Conservation (phyloP, 768 basidiomycete species). For the Calocera viscosa region DNA sequence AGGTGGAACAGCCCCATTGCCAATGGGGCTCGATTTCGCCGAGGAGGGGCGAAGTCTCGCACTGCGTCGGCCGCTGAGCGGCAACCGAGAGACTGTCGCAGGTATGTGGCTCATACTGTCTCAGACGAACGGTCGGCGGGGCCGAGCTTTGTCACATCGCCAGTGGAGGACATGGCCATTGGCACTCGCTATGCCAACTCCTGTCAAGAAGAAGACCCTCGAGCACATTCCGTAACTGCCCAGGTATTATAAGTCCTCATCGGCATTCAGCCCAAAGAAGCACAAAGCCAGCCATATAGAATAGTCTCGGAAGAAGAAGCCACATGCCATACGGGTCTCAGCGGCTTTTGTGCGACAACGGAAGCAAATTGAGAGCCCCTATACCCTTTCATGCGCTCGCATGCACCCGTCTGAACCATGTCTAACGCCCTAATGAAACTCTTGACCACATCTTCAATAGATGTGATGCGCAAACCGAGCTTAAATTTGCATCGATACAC, state of each 20-base stretch:
- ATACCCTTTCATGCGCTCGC: not conserved
- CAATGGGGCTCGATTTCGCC: not conserved
- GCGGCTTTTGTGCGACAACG: not conserved
- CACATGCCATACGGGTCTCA: not conserved
- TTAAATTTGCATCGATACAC: too few relatives aligned
- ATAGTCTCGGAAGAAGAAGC: conserved; percentile 8
- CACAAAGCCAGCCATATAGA: conserved; percentile 4
- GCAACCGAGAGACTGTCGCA: conserved; percentile 7
- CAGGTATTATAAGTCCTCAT: not conserved
- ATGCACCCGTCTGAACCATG: not conserved
- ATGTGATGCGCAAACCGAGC: too few relatives aligned
- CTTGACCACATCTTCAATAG: too few relatives aligned
- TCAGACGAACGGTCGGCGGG: not conserved
- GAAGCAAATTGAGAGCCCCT: not conserved
- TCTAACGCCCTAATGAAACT: too few relatives aligned
- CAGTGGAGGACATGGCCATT: not conserved
- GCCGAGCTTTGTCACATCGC: not conserved
- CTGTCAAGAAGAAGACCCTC: not conserved
- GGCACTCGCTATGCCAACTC: not conserved
- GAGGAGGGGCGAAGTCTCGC: not conserved
- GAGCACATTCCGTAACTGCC: not conserved
- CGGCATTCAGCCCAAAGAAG: conserved; percentile 8
- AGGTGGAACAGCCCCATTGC: not conserved
- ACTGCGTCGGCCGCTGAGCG: not conserved
- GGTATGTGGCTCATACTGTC: not conserved